phyloP scores from a whole-genome alignment of 495 filamentous ascomycete species.

The Poronia punctata region DNA sequence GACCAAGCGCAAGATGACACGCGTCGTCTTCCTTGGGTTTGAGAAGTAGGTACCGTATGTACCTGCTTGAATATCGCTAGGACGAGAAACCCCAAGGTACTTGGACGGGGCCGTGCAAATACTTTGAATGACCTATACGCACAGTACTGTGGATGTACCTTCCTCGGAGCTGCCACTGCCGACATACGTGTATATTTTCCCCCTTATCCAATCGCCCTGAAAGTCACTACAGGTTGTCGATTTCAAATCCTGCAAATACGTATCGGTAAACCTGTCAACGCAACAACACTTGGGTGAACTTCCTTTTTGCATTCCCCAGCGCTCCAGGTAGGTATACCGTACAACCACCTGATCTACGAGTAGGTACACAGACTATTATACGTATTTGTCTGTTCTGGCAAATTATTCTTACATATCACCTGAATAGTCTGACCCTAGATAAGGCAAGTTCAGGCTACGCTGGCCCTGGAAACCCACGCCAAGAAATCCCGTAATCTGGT shows the following conservation, averaged over 20 bases:
- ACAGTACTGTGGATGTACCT: slow-evolving; percentile 5
- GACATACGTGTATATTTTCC: no score
- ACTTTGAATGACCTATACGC: background rate
- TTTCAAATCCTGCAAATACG: slow-evolving; percentile 8
- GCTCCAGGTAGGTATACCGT: background rate
- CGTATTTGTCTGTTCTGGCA: no score
- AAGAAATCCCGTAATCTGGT: slow-evolving; percentile 11
- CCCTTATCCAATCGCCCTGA: slow-evolving; percentile 1
- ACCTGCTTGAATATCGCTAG: no score
- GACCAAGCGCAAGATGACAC: slow-evolving; percentile 6
- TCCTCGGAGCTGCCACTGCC: background rate
- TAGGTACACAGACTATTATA: no score
- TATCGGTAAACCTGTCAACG: no score
- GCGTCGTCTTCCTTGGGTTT: no score
- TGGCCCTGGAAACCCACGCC: slow-evolving; percentile 6
- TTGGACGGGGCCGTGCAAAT: background rate
- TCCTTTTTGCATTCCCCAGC: no score
- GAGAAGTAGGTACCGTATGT: no score
- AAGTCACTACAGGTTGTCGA: slow-evolving; percentile 1
- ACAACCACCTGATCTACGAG: background rate
- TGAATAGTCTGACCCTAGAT: no score
- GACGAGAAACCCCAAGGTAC: no score
- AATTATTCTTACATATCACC: no score
- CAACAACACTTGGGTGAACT: background rate
- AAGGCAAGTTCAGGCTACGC: no score